phyloP scores from a whole-genome alignment of 768 basidiomycete species.

The Phlebiopsis flavidoalba region DNA sequence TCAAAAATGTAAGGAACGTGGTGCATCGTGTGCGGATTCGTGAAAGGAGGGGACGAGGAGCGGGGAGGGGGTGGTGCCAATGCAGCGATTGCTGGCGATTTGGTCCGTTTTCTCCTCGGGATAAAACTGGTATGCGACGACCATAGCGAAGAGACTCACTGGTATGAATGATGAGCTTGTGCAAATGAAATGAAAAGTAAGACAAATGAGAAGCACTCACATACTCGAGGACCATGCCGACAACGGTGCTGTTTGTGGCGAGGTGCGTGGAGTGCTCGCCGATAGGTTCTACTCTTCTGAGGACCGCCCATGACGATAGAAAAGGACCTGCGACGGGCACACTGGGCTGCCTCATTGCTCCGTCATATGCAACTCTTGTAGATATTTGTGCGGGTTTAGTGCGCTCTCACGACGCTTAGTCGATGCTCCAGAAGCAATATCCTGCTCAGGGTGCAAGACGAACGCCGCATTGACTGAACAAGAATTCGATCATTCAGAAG shows the following conservation, averaged over 20 bases:
- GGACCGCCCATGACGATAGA: neutral
- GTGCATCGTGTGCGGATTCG: slow-evolving; percentile 11
- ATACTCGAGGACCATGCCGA: slow-evolving; percentile 15
- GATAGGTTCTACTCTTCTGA: neutral
- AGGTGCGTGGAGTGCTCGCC: neutral
- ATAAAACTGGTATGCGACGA: slow-evolving; percentile 12
- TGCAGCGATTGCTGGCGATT: neutral
- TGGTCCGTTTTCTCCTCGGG: slow-evolving; percentile 1
- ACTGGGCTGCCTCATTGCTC: neutral
- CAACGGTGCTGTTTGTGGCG: slow-evolving; percentile 5
- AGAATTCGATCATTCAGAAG: neutral
- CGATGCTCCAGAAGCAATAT: neutral
- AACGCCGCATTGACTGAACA: neutral
- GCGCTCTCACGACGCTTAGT: neutral
- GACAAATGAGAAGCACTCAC: slow-evolving; percentile 7
- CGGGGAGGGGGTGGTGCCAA: slow-evolving; percentile 7
- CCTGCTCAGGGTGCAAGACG: neutral
- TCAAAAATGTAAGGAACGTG: slow-evolving; percentile 6
- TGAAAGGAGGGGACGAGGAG: slow-evolving; percentile 8
- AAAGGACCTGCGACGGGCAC: neutral
- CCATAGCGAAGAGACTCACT: slow-evolving; percentile 12
- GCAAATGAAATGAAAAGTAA: neutral
- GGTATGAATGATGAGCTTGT: neutral
- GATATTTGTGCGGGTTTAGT: slow-evolving; percentile 9
- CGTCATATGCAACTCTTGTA: neutral